Conservation (phyloP, 805 yeast genomes). For the Saturnispora diversa region DNA sequence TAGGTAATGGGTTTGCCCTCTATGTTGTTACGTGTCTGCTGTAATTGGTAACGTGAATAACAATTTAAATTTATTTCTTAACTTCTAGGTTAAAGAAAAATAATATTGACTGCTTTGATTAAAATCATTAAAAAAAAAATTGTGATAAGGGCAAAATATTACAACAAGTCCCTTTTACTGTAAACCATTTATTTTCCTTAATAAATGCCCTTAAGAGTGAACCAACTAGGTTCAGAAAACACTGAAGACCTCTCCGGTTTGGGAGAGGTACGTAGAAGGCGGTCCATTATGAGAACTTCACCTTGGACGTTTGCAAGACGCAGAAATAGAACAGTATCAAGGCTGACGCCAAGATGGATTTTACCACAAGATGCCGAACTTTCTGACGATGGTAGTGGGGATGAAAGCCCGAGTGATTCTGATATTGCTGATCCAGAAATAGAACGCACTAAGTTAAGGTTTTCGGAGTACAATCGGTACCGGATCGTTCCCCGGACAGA, state of each 20-base stretch:
- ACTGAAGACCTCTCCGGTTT: too few species aligned
- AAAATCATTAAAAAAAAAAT: neutral
- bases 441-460: neutral
- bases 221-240: neutral
- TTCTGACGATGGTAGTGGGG: neutral
- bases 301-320: neutral
- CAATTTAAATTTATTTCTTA: too few species aligned
- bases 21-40: too few species aligned
- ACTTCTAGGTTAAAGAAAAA: too few species aligned
- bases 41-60: too few species aligned
- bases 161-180: constrained; percentile 1
- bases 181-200: neutral
- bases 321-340: neutral
- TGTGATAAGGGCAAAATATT: neutral
- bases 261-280: neutral
- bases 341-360: constrained; percentile 6
- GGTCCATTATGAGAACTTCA: constrained; percentile 1
- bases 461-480: constrained; percentile 4
- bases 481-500: constrained; percentile 7
- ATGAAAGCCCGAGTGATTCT: neutral
- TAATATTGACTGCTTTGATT: neutral
- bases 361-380: neutral
- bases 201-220: neutral
- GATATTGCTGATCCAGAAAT: neutral
- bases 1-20: too few species aligned